These are phyloP conservation scores for Phaeosphaeriaceae sp. DNA, from an alignment of 2,329 filamentous ascomycete species.

Conservation along the genomic window DNA sequence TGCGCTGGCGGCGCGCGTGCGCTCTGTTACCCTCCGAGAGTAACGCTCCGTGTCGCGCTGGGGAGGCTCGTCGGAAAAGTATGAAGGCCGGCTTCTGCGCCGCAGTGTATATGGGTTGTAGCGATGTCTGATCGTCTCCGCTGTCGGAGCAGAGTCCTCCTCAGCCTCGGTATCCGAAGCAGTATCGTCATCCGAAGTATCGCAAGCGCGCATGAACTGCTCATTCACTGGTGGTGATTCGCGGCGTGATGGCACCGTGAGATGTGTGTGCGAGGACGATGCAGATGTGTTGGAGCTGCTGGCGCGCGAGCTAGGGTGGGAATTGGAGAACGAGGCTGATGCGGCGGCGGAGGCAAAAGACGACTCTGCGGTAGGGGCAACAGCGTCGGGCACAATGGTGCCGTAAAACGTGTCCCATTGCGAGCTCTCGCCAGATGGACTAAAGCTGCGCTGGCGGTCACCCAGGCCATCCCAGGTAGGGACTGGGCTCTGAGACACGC, in stretches of 20 bases:
- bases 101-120: slow-evolving; percentile 13
- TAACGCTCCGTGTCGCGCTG: slow-evolving; percentile 34
- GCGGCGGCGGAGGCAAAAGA: slow-evolving; percentile 78
- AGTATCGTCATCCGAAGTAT: slow-evolving; percentile 54
- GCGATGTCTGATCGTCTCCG: slow-evolving; percentile 28
- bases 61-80: slow-evolving; percentile 36
- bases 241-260: slow-evolving; percentile 48
- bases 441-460: slow-evolving; percentile 83
- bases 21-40: slow-evolving; percentile 35
- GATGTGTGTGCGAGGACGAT: slow-evolving; percentile 45
- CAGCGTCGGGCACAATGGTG: slow-evolving; percentile 81
- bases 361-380: slow-evolving; percentile 79
- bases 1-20: slow-evolving; percentile 32
- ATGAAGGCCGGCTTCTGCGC: slow-evolving; percentile 25
- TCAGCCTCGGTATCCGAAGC: slow-evolving; percentile 62
- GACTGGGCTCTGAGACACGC: slow-evolving; percentile 47
- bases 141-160: slow-evolving; percentile 25
- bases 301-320: slow-evolving; percentile 49
- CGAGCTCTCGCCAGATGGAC: slow-evolving; percentile 61
- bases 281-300: slow-evolving; percentile 53
- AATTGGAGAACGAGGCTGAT: slow-evolving; percentile 57
- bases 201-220: slow-evolving; percentile 60
- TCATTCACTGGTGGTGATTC: slow-evolving; percentile 33
- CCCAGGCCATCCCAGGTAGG: slow-evolving; percentile 73
- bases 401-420: slow-evolving; percentile 82